Evolutionary conservation across 495 filamentous ascomycete genomes (phyloP).

Genomic region (Bombardia bombarda): DNA sequence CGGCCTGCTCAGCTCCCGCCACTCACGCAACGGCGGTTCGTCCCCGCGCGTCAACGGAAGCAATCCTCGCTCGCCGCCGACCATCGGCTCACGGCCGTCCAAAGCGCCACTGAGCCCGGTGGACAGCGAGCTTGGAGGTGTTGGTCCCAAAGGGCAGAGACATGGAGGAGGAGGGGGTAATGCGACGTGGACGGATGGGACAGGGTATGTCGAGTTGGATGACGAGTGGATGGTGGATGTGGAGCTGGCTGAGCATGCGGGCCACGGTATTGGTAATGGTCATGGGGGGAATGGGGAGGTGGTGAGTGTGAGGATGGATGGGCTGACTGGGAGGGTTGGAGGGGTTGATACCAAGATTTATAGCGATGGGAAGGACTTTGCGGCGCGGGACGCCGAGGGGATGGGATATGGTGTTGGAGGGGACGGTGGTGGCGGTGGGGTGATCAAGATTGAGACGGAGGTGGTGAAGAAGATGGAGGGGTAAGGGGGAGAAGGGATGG

Average conservation of each 20-base stretch:
- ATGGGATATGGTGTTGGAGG: background rate
- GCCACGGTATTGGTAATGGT: too few relatives aligned
- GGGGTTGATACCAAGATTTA: too few relatives aligned
- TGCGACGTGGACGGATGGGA: background rate
- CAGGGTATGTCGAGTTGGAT: constrained; percentile 18
- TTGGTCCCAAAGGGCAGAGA: too few relatives aligned
- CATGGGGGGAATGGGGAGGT: background rate
- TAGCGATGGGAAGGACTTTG: too few relatives aligned
- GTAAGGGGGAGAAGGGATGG: too few relatives aligned
- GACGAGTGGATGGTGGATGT: constrained; percentile 13
- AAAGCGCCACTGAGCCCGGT: constrained; percentile 4
- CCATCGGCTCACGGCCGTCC: constrained; percentile 14
- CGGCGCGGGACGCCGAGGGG: background rate
- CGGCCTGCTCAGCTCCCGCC: constrained; percentile 16
- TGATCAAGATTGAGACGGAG: background rate
- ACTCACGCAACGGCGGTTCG: background rate
- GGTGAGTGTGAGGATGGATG: background rate
- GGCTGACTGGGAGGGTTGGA: too few relatives aligned
- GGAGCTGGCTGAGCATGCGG: constrained; percentile 16
- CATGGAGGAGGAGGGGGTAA: background rate
- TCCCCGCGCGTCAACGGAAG: background rate
- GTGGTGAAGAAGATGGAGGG: background rate
- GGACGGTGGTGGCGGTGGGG: background rate
- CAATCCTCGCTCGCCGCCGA: constrained; percentile 11
- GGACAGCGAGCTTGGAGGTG: constrained; percentile 2